Percentiles rank a stretch among this genome's conserved stretches.
phyloP scores from a whole-genome alignment of 441 rosid species.

The Adansonia madagascariensis region DNA sequence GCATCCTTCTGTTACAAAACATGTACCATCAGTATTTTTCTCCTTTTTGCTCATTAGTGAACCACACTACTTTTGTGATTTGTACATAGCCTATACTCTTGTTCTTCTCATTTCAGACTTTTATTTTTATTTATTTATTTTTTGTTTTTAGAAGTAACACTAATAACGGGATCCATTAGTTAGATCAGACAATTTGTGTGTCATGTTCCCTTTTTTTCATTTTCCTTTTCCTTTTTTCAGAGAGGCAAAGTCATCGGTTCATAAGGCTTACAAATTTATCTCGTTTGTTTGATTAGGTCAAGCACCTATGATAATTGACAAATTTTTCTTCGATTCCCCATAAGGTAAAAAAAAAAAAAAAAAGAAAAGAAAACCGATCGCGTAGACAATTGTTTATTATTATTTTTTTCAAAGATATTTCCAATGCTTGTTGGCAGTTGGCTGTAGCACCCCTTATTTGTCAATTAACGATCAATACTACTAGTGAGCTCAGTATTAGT shows the following conservation, averaged over 20 bases:
- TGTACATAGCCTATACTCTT: constrained; percentile 40
- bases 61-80: constrained; percentile 23
- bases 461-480: neutral
- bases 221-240: no score
- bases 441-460: neutral
- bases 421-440: neutral
- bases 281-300: neutral
- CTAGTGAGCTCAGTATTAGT: neutral
- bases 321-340: neutral
- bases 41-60: constrained; percentile 17
- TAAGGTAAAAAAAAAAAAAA: neutral
- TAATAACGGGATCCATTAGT: neutral
- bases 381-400: neutral
- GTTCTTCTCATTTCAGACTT: constrained; percentile 29
- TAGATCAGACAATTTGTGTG: neutral
- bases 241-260: neutral
- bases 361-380: neutral
- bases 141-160: constrained; percentile 25
- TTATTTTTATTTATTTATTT: neutral
- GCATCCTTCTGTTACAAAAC: constrained; percentile 16
- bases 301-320: neutral
- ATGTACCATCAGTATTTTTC: constrained; percentile 22
- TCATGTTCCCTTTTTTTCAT: no score
- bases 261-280: neutral
- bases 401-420: neutral